Evolutionary conservation across 345 rosid species (phyloP), one percentile per base, ranked within the genome.

Genomic region (Populus ilicifolia): DNA sequence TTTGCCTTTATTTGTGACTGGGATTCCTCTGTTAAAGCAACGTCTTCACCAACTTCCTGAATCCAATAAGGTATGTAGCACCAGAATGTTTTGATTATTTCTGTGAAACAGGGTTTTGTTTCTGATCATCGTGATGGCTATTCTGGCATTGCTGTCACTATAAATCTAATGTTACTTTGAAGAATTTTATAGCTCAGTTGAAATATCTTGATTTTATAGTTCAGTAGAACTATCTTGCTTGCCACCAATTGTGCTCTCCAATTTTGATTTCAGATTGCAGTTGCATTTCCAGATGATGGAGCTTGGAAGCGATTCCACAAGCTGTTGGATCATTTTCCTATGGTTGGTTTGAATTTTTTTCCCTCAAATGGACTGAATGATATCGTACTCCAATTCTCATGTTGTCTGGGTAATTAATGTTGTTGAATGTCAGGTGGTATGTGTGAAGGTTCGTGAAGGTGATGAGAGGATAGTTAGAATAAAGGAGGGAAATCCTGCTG

Each of bases 281-380:
- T 96, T 63, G 99, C 98, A 69, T 96, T 96, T 89, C 98, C 99
- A 4, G 99, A 96, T 83, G 99, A 96, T 83, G 99, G 99, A 83
- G 99, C 99, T 62, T 96, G 98, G 97, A 96, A 96, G 87, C 94
- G 98, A 76, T 96, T 93, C 86, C 98, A 96, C 90, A 92, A 91
- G 87, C 86, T 87, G 80, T 86, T 96, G 82, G 95, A 89, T 85
- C 86, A 91, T 77, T 96, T 88, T 77, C 97, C 97, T 21, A 87
- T 78, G 85, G 99, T 96, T 68, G 73, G 92, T 89, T 79, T 64
- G 13, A 2, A 48, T 20, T 41, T 56, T 18, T 56, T 62, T 66
- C 69, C n/a, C 74, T 64, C 38, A 36, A 59, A 23, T 65, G 56
- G 36, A 48, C 13, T 33, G 67, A 73, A 59, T 79, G 44, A 23